Evolutionary conservation across 305 asterid genomes (phyloP).

Genomic region (Euphrasia arctica): DNA sequence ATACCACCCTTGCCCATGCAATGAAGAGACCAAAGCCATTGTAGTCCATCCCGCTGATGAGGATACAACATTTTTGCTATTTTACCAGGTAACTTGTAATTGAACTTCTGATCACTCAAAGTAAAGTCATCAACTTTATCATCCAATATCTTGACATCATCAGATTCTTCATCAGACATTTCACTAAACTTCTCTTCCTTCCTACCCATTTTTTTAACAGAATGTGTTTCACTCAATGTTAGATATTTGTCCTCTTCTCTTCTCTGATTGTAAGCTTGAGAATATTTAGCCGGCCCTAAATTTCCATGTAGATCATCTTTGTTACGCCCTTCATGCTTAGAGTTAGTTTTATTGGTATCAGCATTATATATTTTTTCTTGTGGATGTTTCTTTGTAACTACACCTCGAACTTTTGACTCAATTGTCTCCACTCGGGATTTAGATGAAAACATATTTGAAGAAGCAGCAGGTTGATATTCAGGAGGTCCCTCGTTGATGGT

Average conservation of each 20-base stretch:
- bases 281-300: conserved; percentile 33
- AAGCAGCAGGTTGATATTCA: conserved; percentile 42
- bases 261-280: conserved; percentile 29
- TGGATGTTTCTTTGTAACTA: conserved; percentile 27
- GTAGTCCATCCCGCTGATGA: conserved; percentile 89
- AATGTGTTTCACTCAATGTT: conserved; percentile 34
- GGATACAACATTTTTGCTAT: conserved; percentile 76
- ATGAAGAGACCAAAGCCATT: conserved; percentile 98
- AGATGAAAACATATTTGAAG: conserved; percentile 44
- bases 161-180: conserved; percentile 39
- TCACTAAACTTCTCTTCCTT: conserved; percentile 39
- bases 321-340: conserved; percentile 31
- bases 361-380: conserved; percentile 23
- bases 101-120: conserved; percentile 47
- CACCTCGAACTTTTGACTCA: conserved; percentile 34
- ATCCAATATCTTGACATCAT: conserved; percentile 34
- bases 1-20: conserved; percentile 87
- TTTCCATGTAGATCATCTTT: conserved; percentile 31
- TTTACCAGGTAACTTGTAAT: conserved; percentile 55
- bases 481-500: conserved; percentile 33
- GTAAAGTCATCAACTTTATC: conserved; percentile 46
- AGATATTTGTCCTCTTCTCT: conserved; percentile 43
- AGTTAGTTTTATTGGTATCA: conserved; percentile 31
- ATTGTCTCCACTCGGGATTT: conserved; percentile 33
- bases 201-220: conserved; percentile 32